These are phyloP conservation scores for Ajuga chamaepitys DNA, from an alignment of 257 asterid species.

Conservation along the genomic window DNA sequence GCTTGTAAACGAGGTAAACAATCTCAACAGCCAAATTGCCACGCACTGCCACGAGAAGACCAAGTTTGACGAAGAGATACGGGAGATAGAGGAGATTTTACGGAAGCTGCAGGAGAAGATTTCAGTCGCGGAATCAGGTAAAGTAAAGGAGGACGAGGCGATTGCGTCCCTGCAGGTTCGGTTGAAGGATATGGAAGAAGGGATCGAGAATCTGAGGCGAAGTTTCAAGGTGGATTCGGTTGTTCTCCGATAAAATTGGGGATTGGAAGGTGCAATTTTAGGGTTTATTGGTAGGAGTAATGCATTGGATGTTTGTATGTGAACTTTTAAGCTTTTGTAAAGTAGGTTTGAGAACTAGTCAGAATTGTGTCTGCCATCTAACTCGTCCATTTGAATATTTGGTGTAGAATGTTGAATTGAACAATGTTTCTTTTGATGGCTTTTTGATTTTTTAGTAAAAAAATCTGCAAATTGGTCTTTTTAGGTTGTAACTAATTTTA, in stretches of 20 bases:
- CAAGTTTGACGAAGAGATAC: conserved; percentile 33
- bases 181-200: conserved; percentile 23
- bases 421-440: not conserved
- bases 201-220: conserved; percentile 9
- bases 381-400: not conserved
- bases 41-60: conserved; percentile 18
- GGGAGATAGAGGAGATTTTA: conserved; percentile 34
- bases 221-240: conserved; percentile 27
- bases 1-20: conserved; percentile 19
- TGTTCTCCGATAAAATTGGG: not conserved
- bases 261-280: not conserved
- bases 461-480: too few species aligned
- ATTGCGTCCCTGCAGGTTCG: conserved; percentile 26
- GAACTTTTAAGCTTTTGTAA: conserved; percentile 5
- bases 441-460: too few species aligned
- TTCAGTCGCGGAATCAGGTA: conserved; percentile 13
- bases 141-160: conserved; percentile 30
- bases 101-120: conserved; percentile 39
- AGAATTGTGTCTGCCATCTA: too few species aligned
- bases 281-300: not conserved
- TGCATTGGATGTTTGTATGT: not conserved
- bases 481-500: too few species aligned
- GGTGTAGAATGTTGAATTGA: not conserved
- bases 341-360: too few species aligned
- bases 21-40: conserved; percentile 22